Evolutionary conservation across 2,329 filamentous ascomycete species (phyloP), one percentile per base, ranked within the genome.

Genomic region (Dactylella cylindrospora): DNA sequence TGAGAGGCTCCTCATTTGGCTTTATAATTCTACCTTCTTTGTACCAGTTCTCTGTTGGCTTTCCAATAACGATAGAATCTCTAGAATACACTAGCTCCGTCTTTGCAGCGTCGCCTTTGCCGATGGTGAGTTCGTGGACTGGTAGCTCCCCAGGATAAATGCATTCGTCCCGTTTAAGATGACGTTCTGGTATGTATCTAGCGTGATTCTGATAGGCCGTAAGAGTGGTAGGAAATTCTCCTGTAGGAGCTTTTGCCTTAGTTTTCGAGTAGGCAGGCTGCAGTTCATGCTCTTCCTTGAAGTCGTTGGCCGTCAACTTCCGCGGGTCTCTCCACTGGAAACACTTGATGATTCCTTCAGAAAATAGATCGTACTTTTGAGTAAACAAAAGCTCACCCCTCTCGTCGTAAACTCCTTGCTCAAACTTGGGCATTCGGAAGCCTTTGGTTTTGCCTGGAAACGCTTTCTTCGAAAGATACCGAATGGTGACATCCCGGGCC

Each of bases 391-490:
- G 77, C 67, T 90, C 91, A 12, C 90, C 90, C 50, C 84, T 79
- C 8, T 79, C 82, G 69, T 89, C 85, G 71, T 90, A 84, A 5
- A 96, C 76, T 0, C 90, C 84, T 1, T 95, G 77, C 70, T 91
- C 95, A 67, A 94, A 88, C 1, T 84, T 71, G 0, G 85, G 82
- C 70, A 95, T 80, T 5, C 93, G 82, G 65, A 84, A 80, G 3
- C 90, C 89, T 70, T 95, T 97, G 0, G 91, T 95, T 67, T 90
- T 86, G 3, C 93, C 91, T 0, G 93, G 93, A 71, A 90, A 84
- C 47, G 85, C 79, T 54, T 86, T 86, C 17, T 85, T 82, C 69
- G 85, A 90, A 5, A 98, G 76, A 71, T 98, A 98, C 22, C 93
- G 82, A 8, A 93, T 84, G 0, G 93, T 98, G 12, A 98, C 86